Base-by-base conservation (phyloP, 495 filamentous ascomycete genomes). In the Xanthoparmelia taractica region DNA sequence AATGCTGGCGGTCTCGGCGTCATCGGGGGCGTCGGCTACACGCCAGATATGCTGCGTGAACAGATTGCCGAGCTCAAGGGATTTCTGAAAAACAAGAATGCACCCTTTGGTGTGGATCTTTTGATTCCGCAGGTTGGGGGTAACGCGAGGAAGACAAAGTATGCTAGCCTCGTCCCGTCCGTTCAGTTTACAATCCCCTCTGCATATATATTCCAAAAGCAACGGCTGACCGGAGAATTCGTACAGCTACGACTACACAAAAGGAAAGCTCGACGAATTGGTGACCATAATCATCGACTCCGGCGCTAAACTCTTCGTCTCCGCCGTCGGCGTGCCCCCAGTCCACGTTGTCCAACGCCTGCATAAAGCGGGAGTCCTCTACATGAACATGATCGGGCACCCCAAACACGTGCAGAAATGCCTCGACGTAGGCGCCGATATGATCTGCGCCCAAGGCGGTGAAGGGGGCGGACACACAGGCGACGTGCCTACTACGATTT, bases 381-480 rank as follows among this genome's bases (percentile, higher is more conserved):
- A 93, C 84, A 98, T 98, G 94, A 98, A 98, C 85, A 98, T 98
- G 94, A 95, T 98, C 74, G 94, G 93, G 62, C 94, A 97, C 83
- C 95, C 95, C 67, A 98, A 98, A 84, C 94, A 98, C 79, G 92
- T 96, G 57, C 81, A 87, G 73, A 97, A 97, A 82, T 88, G 88
- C 73, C 80, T 98, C 61, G 93, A 90, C 25, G 82, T 90, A 57
- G 94, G 94, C 69, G 87, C 82, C 65, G 91, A 96, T 74, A 87
- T 96, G 66, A 96, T 96, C 75, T 96, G 91, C 76, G 91, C 91
- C 34, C 91, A 96, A 75, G 91, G 91, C 73, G 90, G 91, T 65
- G 91, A 96, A 74, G 91, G 91, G 60, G 91, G 91, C 72, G 90
- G 91, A 58, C 91, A 96, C 79, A 96, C 91, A 34, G 91, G 91